Evolutionary conservation across 768 basidiomycete genomes (phyloP).

Genomic region (Hypsizygus marmoreus): DNA sequence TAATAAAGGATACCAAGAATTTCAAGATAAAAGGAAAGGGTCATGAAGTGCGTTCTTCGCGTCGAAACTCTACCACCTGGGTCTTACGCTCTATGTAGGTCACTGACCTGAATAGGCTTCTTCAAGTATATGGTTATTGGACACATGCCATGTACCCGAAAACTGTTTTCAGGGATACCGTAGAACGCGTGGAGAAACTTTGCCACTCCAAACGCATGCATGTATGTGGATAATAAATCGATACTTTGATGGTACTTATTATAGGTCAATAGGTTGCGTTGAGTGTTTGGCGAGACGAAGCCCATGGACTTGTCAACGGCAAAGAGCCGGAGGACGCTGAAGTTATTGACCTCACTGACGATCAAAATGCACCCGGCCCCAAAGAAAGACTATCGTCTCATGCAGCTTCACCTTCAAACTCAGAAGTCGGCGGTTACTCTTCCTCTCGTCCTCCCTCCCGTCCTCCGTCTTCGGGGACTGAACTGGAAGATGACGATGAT

Average conservation of each 20-base stretch:
- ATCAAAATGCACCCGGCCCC: conserved; percentile 23
- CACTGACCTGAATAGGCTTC: conserved; percentile 76
- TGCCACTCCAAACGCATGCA: conserved; percentile 87
- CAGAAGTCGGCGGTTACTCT: conserved; percentile 33
- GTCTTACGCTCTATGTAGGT: conserved; percentile 43
- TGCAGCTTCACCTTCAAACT: conserved; percentile 25
- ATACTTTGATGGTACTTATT: not conserved
- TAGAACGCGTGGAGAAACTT: conserved; percentile 82
- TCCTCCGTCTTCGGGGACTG: conserved; percentile 43
- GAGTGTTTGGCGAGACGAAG: conserved; percentile 79
- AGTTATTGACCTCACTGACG: conserved; percentile 25
- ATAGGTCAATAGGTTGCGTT: conserved; percentile 54
- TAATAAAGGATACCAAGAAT: conserved; percentile 74
- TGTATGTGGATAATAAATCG: conserved; percentile 45
- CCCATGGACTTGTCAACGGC: conserved; percentile 34
- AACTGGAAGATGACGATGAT: conserved; percentile 42
- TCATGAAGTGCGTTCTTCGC: conserved; percentile 65
- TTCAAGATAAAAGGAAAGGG: conserved; percentile 89
- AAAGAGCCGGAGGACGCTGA: conserved; percentile 22
- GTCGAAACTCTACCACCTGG: not conserved
- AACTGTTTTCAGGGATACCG: conserved; percentile 83
- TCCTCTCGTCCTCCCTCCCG: conserved; percentile 33
- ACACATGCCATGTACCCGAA: conserved; percentile 91
- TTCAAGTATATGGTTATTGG: conserved; percentile 94
- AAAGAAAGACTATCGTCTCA: conserved; percentile 12